A percentile compares a stretch with the other conserved stretches of the same genome.
phyloP scores from a whole-genome alignment of 2,329 filamentous ascomycete genomes.

The Nemania diffusa region DNA sequence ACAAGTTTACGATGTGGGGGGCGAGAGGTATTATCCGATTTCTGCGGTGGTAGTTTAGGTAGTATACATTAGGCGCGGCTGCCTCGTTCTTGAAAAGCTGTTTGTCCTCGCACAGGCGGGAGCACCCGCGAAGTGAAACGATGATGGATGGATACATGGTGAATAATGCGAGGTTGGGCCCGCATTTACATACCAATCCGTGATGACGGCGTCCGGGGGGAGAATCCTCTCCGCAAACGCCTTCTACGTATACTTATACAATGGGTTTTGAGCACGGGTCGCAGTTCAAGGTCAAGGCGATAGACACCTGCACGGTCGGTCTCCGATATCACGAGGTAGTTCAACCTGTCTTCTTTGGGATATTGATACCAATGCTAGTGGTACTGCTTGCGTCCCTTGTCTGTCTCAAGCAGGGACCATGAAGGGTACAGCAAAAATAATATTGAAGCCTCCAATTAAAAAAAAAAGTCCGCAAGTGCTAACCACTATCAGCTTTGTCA shows the following conservation, averaged over 20 bases:
- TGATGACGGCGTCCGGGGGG: neutral
- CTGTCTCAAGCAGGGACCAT: neutral
- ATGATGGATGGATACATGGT: neutral
- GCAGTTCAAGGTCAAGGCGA: neutral
- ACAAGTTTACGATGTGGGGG: neutral
- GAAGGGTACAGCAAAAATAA: neutral
- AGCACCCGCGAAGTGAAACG: neutral
- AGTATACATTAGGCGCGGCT: neutral
- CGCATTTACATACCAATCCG: neutral
- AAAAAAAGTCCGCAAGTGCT: neutral
- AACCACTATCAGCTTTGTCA: neutral
- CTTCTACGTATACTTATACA: neutral
- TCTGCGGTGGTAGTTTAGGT: neutral
- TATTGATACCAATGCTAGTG: neutral
- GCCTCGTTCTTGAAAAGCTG: neutral
- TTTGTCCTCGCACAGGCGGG: neutral
- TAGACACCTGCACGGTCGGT: neutral
- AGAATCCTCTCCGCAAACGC: neutral
- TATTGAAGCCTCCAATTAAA: neutral
- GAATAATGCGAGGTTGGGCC: neutral
- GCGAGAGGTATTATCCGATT: neutral
- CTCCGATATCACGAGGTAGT: neutral
- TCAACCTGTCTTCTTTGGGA: neutral
- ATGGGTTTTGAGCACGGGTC: neutral
- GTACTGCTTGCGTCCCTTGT: neutral